These are phyloP conservation scores for Dryas drummondii DNA, from an alignment of 306 rosid genomes.

Conservation along the genomic window DNA sequence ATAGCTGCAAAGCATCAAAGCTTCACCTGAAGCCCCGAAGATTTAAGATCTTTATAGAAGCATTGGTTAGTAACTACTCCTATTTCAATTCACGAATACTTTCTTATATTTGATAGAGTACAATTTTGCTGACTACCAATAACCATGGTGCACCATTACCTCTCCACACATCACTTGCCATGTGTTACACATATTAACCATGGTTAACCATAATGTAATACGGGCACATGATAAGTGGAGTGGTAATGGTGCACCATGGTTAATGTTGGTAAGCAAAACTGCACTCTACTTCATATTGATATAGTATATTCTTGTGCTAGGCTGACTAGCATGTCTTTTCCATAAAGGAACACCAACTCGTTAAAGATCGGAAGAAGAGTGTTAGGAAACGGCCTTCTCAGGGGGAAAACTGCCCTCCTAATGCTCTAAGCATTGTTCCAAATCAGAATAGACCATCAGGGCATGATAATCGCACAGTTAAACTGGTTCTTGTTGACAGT, in stretches of 20 bases:
- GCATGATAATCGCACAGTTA: slow-evolving; percentile 65
- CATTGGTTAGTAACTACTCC: slow-evolving; percentile 70
- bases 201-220: not conserved
- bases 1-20: slow-evolving; percentile 98
- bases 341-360: slow-evolving; percentile 91
- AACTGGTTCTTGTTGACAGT: slow-evolving; percentile 78
- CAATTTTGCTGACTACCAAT: not conserved
- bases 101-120: slow-evolving; percentile 3
- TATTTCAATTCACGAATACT: slow-evolving; percentile 18
- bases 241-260: not conserved
- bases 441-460: slow-evolving; percentile 68
- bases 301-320: slow-evolving; percentile 11
- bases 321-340: slow-evolving; percentile 47
- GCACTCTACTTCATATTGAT: slow-evolving; percentile 1
- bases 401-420: slow-evolving; percentile 62
- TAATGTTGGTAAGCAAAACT: not conserved
- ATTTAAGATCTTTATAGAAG: slow-evolving; percentile 89
- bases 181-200: not conserved
- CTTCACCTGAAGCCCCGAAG: slow-evolving; percentile 97
- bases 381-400: slow-evolving; percentile 68
- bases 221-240: not conserved
- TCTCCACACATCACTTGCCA: not conserved
- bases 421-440: slow-evolving; percentile 42
- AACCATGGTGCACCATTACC: not conserved
- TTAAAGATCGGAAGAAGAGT: slow-evolving; percentile 89